Conservation (phyloP, 2,329 filamentous ascomycete species). For the Fusarium scirpi region DNA sequence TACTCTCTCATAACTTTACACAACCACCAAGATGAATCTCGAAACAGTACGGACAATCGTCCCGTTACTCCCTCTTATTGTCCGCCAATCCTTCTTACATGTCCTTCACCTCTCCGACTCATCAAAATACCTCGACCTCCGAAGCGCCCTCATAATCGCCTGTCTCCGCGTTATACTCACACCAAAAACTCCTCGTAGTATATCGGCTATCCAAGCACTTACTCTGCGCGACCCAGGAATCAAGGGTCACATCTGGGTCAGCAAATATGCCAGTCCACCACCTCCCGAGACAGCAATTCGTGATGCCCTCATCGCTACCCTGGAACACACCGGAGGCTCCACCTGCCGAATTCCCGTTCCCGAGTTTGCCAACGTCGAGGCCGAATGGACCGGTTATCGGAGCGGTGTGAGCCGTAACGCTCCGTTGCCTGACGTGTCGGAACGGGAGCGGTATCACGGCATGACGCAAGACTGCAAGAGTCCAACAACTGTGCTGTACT, state of each 20-base stretch:
- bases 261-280: conserved; percentile 72
- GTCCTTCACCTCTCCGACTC: conserved; percentile 75
- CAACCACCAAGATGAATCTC: conserved; percentile 19
- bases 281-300: conserved; percentile 68
- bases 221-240: conserved; percentile 73
- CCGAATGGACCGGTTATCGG: conserved; percentile 82
- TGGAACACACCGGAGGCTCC: conserved; percentile 52
- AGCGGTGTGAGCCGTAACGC: conserved; percentile 63
- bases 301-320: conserved; percentile 68
- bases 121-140: conserved; percentile 81
- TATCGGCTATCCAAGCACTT: conserved; percentile 73
- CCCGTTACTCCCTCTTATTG: conserved; percentile 70
- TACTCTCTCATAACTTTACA: not conserved
- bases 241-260: conserved; percentile 86
- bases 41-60: conserved; percentile 53
- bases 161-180: conserved; percentile 75
- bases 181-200: conserved; percentile 58
- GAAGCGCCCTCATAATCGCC: conserved; percentile 77
- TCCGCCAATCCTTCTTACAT: conserved; percentile 73
- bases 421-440: conserved; percentile 66
- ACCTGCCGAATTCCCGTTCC: conserved; percentile 56
- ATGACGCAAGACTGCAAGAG: conserved; percentile 76
- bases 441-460: conserved; percentile 72
- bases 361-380: conserved; percentile 69
- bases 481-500: conserved; percentile 75